phyloP scores from a whole-genome alignment of 441 rosid species.

The Erodium moschatum region DNA sequence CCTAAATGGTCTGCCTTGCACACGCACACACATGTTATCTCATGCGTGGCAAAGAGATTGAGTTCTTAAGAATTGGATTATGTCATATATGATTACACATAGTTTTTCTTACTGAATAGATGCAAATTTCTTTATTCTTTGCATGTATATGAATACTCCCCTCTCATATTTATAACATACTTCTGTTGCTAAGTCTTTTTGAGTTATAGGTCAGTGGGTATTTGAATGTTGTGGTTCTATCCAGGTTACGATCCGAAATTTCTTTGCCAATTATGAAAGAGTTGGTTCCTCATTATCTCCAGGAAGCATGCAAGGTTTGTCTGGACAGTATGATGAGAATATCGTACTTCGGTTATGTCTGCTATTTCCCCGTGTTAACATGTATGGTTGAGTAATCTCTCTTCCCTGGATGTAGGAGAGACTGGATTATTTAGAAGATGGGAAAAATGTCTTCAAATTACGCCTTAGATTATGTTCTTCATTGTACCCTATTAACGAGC shows the following conservation, averaged over 20 bases:
- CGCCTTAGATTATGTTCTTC: conserved; percentile 94
- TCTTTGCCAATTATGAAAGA: conserved; percentile 91
- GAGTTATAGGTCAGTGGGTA: conserved; percentile 7
- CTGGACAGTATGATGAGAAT: conserved; percentile 14
- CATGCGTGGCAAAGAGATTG: background rate
- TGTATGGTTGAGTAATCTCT: conserved; percentile 11
- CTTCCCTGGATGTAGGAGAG: conserved; percentile 55
- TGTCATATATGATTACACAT: conserved; percentile 3
- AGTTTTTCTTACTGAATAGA: background rate
- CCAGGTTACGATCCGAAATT: conserved; percentile 91
- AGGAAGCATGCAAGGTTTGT: conserved; percentile 79
- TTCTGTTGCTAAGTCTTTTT: background rate
- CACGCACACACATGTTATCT: background rate
- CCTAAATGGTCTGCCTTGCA: background rate
- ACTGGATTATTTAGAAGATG: conserved; percentile 95
- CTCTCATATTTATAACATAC: background rate
- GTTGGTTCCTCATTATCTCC: conserved; percentile 95
- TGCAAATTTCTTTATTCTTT: background rate
- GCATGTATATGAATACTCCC: background rate
- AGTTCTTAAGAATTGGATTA: background rate
- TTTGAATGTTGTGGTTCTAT: conserved; percentile 21
- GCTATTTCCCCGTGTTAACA: background rate
- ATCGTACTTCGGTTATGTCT: conserved; percentile 11
- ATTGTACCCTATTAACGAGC: conserved; percentile 84
- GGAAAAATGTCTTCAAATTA: conserved; percentile 75